Percentiles rank a stretch among this genome's conserved stretches.
Conservation (phyloP, 192 early-diverging fungal species). For the Podila epicladia region DNA sequence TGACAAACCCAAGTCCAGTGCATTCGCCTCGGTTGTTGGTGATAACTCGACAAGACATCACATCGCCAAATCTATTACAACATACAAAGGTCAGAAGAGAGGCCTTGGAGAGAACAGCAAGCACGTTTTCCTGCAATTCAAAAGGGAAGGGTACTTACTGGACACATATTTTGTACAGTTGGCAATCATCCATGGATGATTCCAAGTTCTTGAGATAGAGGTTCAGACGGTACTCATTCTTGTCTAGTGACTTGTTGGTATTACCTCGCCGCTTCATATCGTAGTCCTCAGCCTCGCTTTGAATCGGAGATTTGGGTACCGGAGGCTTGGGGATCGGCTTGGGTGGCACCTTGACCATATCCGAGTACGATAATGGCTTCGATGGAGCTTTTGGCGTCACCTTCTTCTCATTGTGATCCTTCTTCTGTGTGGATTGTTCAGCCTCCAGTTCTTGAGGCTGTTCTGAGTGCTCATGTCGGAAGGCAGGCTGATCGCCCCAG, state of each 20-base stretch:
- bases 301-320: background rate
- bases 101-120: background rate
- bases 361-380: constrained; percentile 1
- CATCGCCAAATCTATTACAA: constrained; percentile 30
- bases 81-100: background rate
- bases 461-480: background rate
- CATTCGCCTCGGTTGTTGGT: constrained; percentile 34
- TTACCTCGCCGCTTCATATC: constrained; percentile 42
- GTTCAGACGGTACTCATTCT: constrained; percentile 40
- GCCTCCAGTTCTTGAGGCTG: background rate
- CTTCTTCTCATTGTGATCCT: background rate
- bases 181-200: constrained; percentile 42
- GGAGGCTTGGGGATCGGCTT: background rate
- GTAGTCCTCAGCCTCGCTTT: background rate
- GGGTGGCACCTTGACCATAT: background rate
- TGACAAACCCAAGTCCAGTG: constrained; percentile 43
- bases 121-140: background rate
- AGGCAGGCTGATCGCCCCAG: background rate
- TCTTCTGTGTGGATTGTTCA: background rate
- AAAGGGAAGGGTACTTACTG: constrained; percentile 15
- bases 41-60: constrained; percentile 47
- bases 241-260: constrained; percentile 38
- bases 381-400: background rate
- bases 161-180: constrained; percentile 37
- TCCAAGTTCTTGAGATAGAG: constrained; percentile 40